Base-by-base conservation (phyloP, 768 basidiomycete genomes). In the Xerocomellus intermedius region DNA sequence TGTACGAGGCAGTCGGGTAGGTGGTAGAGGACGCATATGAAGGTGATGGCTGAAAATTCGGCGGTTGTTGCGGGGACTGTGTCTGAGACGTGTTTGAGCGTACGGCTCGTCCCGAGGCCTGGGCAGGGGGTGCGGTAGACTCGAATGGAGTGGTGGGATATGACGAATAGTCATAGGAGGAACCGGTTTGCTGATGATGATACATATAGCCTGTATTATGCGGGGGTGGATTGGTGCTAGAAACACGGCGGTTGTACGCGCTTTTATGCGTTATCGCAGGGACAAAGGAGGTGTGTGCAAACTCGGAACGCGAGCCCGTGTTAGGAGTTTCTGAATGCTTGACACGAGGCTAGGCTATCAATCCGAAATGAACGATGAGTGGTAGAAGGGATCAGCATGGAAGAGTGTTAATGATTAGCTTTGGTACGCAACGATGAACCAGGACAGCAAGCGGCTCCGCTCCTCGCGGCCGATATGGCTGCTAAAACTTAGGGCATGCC, bases 141-240 rank as follows among this genome's bases (percentile, higher is more conserved):
- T 66, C 67, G 45, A 61, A 70, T 5, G 70, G 59, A 8, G 71
- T 55, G 28, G 64, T 60, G 26, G 65, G 69, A 55, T 81, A 79
- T 52, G 75, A 67, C 30, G 77, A 45, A 66, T 83, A 84, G 58
- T 80, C 80, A 65, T 87, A 86, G 54, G 74, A 61, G 52, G 74
- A 74, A 36, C 72, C 66, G 33, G 74, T 74, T 19, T 74, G 77
- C 49, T 78, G 73, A 55, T 77, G 71, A 50, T 77, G 76, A 66
- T 86, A 86, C 68, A 83, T 73, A 63, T 83, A 83, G 55, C 79
- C 75, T 49, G 77, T 74, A 42, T 5, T 82, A 80, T 41, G 81
- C 72, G 36, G 81, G 75, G 80, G 79, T 80, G 60, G 56, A 42
- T 46, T 50, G 59, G 19, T 45, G 55, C 42, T 55, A 60, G 60